phyloP scores from a whole-genome alignment of 1,284 basidiomycete genomes.

The Leccinum solheimii region DNA sequence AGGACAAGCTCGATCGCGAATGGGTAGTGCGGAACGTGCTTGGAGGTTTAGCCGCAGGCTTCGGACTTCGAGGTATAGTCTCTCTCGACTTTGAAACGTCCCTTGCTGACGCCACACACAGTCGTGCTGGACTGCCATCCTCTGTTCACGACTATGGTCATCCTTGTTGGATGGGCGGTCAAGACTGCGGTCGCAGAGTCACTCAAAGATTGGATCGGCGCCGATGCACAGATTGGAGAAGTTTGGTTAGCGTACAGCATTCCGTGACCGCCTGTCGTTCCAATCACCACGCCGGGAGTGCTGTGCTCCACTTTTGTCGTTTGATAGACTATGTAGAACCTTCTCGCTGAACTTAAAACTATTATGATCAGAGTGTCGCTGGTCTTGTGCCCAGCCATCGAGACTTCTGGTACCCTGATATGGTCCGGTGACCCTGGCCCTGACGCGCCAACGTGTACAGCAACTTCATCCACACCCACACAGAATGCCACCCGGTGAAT shows the following conservation, averaged over 20 bases:
- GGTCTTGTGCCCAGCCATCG: neutral
- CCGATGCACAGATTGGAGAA: constrained; percentile 50
- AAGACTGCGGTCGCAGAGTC: constrained; percentile 64
- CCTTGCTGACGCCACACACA: constrained; percentile 37
- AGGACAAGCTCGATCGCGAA: constrained; percentile 72
- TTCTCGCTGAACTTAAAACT: neutral
- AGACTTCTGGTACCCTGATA: constrained; percentile 28
- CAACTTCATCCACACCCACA: constrained; percentile 10
- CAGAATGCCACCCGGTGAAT: constrained; percentile 31
- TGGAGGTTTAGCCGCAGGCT: constrained; percentile 81
- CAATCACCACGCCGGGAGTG: neutral
- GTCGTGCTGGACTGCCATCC: constrained; percentile 79
- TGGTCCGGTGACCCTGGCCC: neutral
- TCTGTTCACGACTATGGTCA: constrained; percentile 72
- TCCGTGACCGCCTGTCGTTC: constrained; percentile 41
- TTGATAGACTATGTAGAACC: neutral
- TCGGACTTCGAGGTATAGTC: constrained; percentile 57
- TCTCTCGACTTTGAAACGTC: neutral
- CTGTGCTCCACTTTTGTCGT: constrained; percentile 1
- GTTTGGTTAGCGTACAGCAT: constrained; percentile 80
- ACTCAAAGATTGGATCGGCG: constrained; percentile 66
- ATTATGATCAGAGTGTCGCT: constrained; percentile 8
- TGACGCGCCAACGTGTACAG: neutral
- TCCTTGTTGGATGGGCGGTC: constrained; percentile 74
- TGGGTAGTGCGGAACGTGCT: constrained; percentile 85